Evolutionary conservation across 257 asterid genomes (phyloP), one percentile per base, ranked within the genome.

Genomic region (Penstemon eatonii): DNA sequence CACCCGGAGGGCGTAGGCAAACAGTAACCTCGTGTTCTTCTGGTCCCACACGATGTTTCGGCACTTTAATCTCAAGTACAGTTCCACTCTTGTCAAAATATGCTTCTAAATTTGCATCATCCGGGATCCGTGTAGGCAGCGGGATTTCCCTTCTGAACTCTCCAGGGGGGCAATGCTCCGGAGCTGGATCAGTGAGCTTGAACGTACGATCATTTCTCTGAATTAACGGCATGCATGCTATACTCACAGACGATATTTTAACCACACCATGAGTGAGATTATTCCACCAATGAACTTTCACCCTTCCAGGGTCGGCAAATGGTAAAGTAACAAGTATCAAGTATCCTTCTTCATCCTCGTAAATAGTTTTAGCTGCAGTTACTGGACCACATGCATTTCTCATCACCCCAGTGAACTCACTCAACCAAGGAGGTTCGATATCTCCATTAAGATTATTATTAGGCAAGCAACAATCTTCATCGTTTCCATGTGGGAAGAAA

Each of bases 21-120:
- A 92, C 96, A 0, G 82, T 96, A 46, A 92, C 98, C 61, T 92
- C 98, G 38, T 89, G 98, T 72, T 92, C 98, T 76, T 89, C 98
- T 0, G 88, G 88, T 2, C 91, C 95, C 58, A 73, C 92, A 0
- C 80, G 85, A 7, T 85, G 87, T 64, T 92, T 92, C 5, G 98
- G 98, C 76, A 89, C 98, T 80, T 87, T 45, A 68, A 92, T 86
- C 87, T 92, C 98, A 0, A 92, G 90, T 76, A 78, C 84, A 0
- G 90, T 83, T 60, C 96, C 98, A 13, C 87, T 80, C 33, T 89
- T 93, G 36, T 92, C 96, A 37, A 81, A 89, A 57, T 89, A 89
- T 0, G 98, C 96, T 75, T 92, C 96, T 1, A 89, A 87, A 18
- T 83, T 86, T 4, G 96, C 98, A 50, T 87, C 96, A 80, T 92